Evolutionary conservation across 1,284 basidiomycete species (phyloP).

Genomic region (Chalciporus sp.): DNA sequence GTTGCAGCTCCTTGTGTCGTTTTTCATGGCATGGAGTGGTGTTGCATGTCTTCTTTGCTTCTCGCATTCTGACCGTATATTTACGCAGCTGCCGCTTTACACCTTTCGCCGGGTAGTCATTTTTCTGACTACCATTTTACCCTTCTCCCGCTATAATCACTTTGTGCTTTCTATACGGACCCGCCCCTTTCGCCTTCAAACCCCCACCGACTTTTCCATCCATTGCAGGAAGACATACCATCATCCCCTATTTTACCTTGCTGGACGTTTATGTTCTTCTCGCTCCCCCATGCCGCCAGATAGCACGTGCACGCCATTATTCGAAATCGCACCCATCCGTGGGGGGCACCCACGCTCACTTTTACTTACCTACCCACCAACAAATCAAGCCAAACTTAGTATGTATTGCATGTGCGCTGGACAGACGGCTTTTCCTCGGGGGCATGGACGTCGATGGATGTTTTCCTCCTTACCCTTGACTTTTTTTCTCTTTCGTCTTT

Average conservation of each 20-base stretch:
- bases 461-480: slow-evolving; percentile 8
- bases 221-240: slow-evolving; percentile 27
- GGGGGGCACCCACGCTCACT: slow-evolving; percentile 22
- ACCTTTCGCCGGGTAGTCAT: slow-evolving; percentile 20
- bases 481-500: slow-evolving; percentile 10
- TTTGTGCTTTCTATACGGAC: slow-evolving; percentile 30
- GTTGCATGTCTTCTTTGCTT: slow-evolving; percentile 32
- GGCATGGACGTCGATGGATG: slow-evolving; percentile 28
- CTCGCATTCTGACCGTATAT: slow-evolving; percentile 33
- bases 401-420: slow-evolving; percentile 30
- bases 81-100: slow-evolving; percentile 32
- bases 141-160: slow-evolving; percentile 32
- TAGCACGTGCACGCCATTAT: slow-evolving; percentile 13
- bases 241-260: slow-evolving; percentile 21
- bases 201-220: slow-evolving; percentile 25
- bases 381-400: slow-evolving; percentile 15
- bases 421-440: slow-evolving; percentile 20
- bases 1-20: slow-evolving; percentile 34
- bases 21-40: slow-evolving; percentile 32
- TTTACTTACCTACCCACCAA: slow-evolving; percentile 11
- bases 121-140: slow-evolving; percentile 30
- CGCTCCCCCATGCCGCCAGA: slow-evolving; percentile 16
- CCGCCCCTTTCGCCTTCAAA: slow-evolving; percentile 15
- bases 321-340: slow-evolving; percentile 4
- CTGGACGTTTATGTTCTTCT: slow-evolving; percentile 22